These are phyloP conservation scores for Emericellopsis atlantica DNA, from an alignment of 2,329 filamentous ascomycete genomes.

Conservation along the genomic window DNA sequence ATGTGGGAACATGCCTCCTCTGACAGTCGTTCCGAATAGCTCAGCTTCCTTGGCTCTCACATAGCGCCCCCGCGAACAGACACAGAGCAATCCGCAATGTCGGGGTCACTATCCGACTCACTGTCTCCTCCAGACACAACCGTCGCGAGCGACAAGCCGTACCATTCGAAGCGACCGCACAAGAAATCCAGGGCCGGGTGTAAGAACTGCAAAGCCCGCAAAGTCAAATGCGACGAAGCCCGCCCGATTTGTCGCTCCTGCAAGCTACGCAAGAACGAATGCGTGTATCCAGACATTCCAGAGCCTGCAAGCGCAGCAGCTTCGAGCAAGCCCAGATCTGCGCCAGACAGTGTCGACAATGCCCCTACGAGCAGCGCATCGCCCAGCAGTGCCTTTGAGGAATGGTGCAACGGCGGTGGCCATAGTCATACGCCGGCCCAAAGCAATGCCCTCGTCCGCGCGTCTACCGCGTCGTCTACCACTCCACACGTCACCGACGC, in stretches of 20 bases:
- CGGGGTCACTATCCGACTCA: not conserved
- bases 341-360: not conserved
- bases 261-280: conserved; percentile 30
- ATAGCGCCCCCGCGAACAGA: too few species aligned
- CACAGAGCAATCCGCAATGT: not conserved
- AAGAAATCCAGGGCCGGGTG: conserved; percentile 42
- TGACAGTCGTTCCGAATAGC: too few species aligned
- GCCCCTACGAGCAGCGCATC: too few species aligned
- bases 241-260: conserved; percentile 37
- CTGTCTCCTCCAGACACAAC: not conserved
- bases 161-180: conserved; percentile 36
- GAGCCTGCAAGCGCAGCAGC: not conserved
- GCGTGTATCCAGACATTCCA: conserved; percentile 36
- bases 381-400: too few species aligned
- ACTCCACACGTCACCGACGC: too few species aligned
- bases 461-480: too few species aligned
- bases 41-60: too few species aligned
- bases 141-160: conserved; percentile 8
- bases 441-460: too few species aligned
- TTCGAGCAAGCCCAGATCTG: not conserved
- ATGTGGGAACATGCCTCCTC: too few species aligned
- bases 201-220: conserved; percentile 39
- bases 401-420: too few species aligned
- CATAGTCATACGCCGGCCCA: too few species aligned
- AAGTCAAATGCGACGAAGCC: conserved; percentile 41